A percentile compares a stretch with the other conserved stretches of the same genome.
These are phyloP conservation scores for Fistulinella cinereoalba DNA, from an alignment of 1,284 basidiomycete species.

Conservation along the genomic window DNA sequence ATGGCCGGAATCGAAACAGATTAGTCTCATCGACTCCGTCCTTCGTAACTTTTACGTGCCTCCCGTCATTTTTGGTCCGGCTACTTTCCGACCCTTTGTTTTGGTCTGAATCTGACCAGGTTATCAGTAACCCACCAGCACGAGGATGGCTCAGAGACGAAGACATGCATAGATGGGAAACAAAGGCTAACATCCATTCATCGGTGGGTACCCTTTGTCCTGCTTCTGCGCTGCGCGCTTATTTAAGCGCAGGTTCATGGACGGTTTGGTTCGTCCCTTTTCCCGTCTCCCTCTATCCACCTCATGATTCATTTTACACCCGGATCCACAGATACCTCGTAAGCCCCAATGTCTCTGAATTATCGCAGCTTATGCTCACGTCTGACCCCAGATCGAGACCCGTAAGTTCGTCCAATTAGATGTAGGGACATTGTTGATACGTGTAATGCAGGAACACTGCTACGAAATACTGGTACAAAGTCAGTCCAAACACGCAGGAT, in stretches of 20 bases:
- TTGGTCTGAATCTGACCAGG: neutral
- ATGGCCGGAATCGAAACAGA: slow-evolving; percentile 67
- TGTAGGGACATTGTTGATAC: neutral
- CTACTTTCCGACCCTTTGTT: no score
- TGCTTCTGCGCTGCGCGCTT: neutral
- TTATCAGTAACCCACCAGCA: slow-evolving; percentile 30
- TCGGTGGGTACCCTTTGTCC: slow-evolving; percentile 36
- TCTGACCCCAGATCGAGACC: slow-evolving; percentile 54
- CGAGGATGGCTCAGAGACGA: slow-evolving; percentile 60
- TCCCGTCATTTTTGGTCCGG: slow-evolving; percentile 66
- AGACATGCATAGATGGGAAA: slow-evolving; percentile 75
- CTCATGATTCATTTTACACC: slow-evolving; percentile 4
- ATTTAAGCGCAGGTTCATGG: slow-evolving; percentile 54
- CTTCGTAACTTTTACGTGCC: slow-evolving; percentile 73
- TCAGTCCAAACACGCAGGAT: slow-evolving; percentile 2
- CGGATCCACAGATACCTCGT: slow-evolving; percentile 47
- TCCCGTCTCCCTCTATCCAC: neutral
- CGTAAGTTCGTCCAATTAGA: slow-evolving; percentile 37
- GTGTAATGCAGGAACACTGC: slow-evolving; percentile 26
- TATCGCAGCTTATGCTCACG: neutral
- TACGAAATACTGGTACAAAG: slow-evolving; percentile 56
- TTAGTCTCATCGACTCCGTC: slow-evolving; percentile 67
- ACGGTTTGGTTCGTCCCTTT: slow-evolving; percentile 54
- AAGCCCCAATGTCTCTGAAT: slow-evolving; percentile 22
- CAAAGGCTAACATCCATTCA: slow-evolving; percentile 74